Conservation (phyloP, 495 filamentous ascomycete species). For the Aspergillus affinis region DNA sequence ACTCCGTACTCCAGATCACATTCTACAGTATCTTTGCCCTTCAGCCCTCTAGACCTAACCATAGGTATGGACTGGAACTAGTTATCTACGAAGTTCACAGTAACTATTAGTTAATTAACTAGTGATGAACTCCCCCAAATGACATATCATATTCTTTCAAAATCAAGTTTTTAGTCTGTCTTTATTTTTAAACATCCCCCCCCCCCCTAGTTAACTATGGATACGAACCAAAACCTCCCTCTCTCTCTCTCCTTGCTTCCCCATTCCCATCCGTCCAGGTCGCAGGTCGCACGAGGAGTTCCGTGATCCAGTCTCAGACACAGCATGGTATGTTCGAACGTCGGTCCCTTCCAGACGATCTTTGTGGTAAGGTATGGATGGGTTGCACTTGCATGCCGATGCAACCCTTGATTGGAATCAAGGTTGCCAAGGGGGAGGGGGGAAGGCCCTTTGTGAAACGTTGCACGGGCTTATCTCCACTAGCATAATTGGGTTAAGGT, state of each 20-base stretch:
- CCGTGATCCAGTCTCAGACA: constrained; percentile 1
- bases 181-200: not conserved
- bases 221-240: too few species aligned
- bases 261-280: not conserved
- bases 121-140: not conserved
- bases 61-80: too few species aligned
- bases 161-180: not conserved
- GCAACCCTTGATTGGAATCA: constrained; percentile 22
- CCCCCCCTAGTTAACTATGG: too few species aligned
- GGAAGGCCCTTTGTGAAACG: constrained; percentile 36
- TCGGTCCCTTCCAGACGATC: constrained; percentile 5
- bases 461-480: constrained; percentile 50
- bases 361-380: not conserved
- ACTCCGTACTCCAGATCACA: too few species aligned
- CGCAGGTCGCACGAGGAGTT: not conserved
- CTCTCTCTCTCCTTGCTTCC: not conserved
- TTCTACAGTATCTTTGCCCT: too few species aligned
- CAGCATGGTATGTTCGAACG: not conserved
- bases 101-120: too few species aligned
- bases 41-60: too few species aligned
- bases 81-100: too few species aligned
- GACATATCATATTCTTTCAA: not conserved
- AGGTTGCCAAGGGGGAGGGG: constrained; percentile 12
- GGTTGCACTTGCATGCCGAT: constrained; percentile 7
- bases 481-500: constrained; percentile 38